Evolutionary conservation across 305 asterid genomes (phyloP), one percentile per base, ranked within the genome.

Genomic region (Fraxinus albicans): DNA sequence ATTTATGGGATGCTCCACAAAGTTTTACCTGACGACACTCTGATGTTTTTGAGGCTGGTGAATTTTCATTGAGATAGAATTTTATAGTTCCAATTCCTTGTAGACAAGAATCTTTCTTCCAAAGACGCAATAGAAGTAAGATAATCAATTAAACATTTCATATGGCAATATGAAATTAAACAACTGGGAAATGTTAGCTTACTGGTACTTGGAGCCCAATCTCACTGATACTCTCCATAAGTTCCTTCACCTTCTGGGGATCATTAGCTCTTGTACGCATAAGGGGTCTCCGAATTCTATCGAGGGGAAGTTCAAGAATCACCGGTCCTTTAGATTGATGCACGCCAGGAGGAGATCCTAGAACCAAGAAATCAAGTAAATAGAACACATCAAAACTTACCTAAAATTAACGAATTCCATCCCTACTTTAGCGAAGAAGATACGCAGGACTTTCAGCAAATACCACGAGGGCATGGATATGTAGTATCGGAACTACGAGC

Each of bases 171-270:
- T 19, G 29, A 58, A 58, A 58, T 58, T 19, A 58, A 58, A 7
- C 29, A 58, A 58, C 69, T 58, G 29, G 69, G 69, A 58, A 58
- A 58, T 58, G 29, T 58, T 42, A 79, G 76, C 93, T 94, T 90
- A 96, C 98, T 29, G 99, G 99, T 25, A 94, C 98, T 94, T 96
- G 99, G 73, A 96, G 98, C 63, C 99, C 99, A 67, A 96, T 94
- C 88, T 92, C 90, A 34, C 80, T 78, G 47, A 96, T 94, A 76
- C 98, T 96, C 10, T 91, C 94, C 97, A 90, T 91, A 77, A 96
- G 94, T 76, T 94, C 93, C 87, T 90, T 86, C 84, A 94, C 98
- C 84, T 93, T 96, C 12, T 87, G 88, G 55, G 89, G 95, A 78
- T 94, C 97, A 82, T 96, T 96, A 10, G 96, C 69, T 87, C 99